Percentiles rank a stretch among this genome's conserved stretches.
These are phyloP conservation scores for Phytophthora fragariae DNA, from an alignment of 352 stramenopile genomes.

Conservation along the genomic window DNA sequence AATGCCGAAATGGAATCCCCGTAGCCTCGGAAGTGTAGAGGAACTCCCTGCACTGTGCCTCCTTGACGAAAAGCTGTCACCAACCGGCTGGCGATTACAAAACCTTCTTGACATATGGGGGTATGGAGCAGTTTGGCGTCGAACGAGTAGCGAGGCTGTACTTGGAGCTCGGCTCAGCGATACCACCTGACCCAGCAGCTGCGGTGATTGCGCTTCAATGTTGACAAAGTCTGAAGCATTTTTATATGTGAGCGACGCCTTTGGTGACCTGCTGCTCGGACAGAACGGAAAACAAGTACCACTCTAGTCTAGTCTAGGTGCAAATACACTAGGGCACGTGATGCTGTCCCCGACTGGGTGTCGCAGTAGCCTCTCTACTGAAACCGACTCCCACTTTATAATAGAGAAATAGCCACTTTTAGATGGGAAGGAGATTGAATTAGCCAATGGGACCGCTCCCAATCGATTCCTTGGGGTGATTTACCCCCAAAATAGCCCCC, in stretches of 20 bases:
- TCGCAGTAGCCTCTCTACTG: too few species aligned
- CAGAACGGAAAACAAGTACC: slow-evolving; percentile 18
- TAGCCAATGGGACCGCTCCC: too few species aligned
- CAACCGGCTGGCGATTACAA: slow-evolving; percentile 1
- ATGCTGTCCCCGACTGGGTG: too few species aligned
- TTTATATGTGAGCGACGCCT: slow-evolving; percentile 26
- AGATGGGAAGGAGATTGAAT: too few species aligned
- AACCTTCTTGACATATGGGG: background rate
- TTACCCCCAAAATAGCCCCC: too few species aligned
- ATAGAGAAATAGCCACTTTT: too few species aligned
- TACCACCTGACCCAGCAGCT: background rate
- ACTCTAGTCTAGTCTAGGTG: too few species aligned
- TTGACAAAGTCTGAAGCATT: slow-evolving; percentile 22
- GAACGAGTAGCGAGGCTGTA: background rate
- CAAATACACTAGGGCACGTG: too few species aligned
- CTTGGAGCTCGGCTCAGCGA: background rate
- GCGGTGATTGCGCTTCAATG: background rate
- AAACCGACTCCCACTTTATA: too few species aligned
- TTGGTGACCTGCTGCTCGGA: slow-evolving; percentile 9
- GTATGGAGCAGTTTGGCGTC: background rate
- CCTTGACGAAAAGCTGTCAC: background rate
- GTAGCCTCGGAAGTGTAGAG: slow-evolving; percentile 5
- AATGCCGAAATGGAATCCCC: background rate
- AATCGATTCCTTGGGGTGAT: too few species aligned
- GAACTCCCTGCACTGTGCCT: background rate